Evolutionary conservation across 768 basidiomycete species (phyloP).

Genomic region (Lactarius quietus): DNA sequence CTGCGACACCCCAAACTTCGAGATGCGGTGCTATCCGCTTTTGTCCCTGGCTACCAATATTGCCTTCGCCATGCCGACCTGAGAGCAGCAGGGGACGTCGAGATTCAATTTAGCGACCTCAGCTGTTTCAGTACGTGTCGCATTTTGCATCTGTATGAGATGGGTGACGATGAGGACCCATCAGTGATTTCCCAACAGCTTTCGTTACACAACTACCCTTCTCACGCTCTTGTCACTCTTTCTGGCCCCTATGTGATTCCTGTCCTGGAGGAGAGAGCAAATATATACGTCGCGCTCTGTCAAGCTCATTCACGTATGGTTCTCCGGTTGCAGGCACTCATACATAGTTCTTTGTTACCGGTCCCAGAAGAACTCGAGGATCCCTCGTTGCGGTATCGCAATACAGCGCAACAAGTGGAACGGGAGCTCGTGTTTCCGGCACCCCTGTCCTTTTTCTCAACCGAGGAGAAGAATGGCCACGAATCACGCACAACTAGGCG

Average conservation of each 20-base stretch:
- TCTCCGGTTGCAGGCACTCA: conserved; percentile 66
- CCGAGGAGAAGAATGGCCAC: conserved; percentile 9
- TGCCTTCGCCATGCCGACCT: conserved; percentile 43
- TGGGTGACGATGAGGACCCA: neutral
- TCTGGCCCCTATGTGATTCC: conserved; percentile 36
- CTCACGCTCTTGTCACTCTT: conserved; percentile 56
- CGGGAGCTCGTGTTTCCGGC: conserved; percentile 72
- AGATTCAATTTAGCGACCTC: conserved; percentile 55
- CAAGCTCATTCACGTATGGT: conserved; percentile 73
- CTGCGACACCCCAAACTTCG: conserved; percentile 35
- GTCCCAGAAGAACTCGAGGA: conserved; percentile 33
- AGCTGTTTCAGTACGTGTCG: conserved; percentile 58
- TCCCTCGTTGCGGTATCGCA: conserved; percentile 30
- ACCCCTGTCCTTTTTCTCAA: conserved; percentile 52
- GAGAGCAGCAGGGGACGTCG: conserved; percentile 43
- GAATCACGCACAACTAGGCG: neutral
- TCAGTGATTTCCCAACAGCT: conserved; percentile 63
- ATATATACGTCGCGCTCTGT: conserved; percentile 45
- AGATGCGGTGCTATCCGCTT: conserved; percentile 43
- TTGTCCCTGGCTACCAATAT: conserved; percentile 54
- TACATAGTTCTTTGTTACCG: conserved; percentile 53
- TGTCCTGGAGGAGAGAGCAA: conserved; percentile 34
- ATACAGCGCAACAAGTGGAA: conserved; percentile 30
- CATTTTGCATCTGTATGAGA: conserved; percentile 13
- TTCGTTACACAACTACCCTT: conserved; percentile 67